These are phyloP conservation scores for Geoglossum cookeanum DNA, from an alignment of 2,329 filamentous ascomycete species.

Conservation along the genomic window DNA sequence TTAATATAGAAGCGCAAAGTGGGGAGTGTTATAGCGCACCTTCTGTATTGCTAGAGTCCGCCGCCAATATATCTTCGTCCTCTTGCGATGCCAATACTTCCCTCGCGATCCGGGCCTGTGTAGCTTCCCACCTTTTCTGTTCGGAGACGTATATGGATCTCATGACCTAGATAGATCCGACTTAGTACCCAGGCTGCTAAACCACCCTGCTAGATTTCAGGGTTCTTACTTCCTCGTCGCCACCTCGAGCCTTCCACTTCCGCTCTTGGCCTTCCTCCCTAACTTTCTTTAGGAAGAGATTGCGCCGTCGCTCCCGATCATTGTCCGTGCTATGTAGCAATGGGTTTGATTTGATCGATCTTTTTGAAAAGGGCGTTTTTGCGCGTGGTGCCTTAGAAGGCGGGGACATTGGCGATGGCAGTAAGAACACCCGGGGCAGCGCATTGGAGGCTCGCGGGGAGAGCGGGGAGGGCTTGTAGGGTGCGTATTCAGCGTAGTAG, in stretches of 20 bases:
- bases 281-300: conserved; percentile 50
- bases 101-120: conserved; percentile 14
- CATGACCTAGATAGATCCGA: conserved; percentile 15
- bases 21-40: neutral
- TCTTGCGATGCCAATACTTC: conserved; percentile 10
- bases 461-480: conserved; percentile 1
- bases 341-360: conserved; percentile 42
- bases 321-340: conserved; percentile 40
- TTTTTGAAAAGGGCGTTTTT: conserved; percentile 26
- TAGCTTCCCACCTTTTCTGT: conserved; percentile 18
- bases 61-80: conserved; percentile 8
- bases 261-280: conserved; percentile 40
- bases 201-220: neutral
- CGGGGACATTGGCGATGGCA: neutral
- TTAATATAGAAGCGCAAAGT: neutral
- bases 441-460: neutral
- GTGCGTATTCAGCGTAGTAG: neutral
- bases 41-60: neutral
- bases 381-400: neutral
- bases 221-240: conserved; percentile 33
- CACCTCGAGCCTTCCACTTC: conserved; percentile 37
- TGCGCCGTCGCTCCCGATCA: conserved; percentile 42
- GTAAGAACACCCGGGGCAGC: neutral
- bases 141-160: conserved; percentile 22
- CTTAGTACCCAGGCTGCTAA: neutral